phyloP scores from a whole-genome alignment of 116 monocot genomes.

The Cymodocea nodosa region DNA sequence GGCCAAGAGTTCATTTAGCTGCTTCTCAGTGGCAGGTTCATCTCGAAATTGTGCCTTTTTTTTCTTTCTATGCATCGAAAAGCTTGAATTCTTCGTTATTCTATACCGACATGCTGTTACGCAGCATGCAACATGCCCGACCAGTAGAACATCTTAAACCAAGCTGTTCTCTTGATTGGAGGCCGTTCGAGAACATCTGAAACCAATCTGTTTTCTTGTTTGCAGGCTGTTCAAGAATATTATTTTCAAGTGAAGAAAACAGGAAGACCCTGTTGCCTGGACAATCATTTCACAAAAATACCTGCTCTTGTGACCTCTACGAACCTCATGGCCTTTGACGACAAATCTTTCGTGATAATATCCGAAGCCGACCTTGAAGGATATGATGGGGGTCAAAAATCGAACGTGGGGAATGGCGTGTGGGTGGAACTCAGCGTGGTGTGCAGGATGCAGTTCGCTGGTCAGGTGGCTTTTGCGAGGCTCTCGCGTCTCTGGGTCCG shows the following conservation, averaged over 20 bases:
- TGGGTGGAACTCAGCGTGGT: slow-evolving; percentile 64
- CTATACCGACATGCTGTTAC: background rate
- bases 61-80: no score
- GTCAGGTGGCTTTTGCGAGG: slow-evolving; percentile 48
- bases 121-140: background rate
- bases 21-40: slow-evolving; percentile 79
- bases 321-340: slow-evolving; percentile 44
- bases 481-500: slow-evolving; percentile 54
- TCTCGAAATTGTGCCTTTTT: background rate
- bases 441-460: slow-evolving; percentile 58
- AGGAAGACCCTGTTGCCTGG: slow-evolving; percentile 12
- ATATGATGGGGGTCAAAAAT: slow-evolving; percentile 18
- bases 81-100: background rate
- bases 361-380: slow-evolving; percentile 76
- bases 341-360: slow-evolving; percentile 60
- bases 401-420: slow-evolving; percentile 18
- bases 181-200: slow-evolving; percentile 65
- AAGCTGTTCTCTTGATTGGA: slow-evolving; percentile 12
- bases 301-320: slow-evolving; percentile 9
- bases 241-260: slow-evolving; percentile 36
- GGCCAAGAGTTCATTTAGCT: slow-evolving; percentile 91
- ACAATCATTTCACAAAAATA: slow-evolving; percentile 15
- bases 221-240: slow-evolving; percentile 81
- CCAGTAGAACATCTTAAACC: background rate
- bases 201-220: background rate